Evolutionary conservation across 495 filamentous ascomycete genomes (phyloP).

Genomic region (Apodospora peruviana): DNA sequence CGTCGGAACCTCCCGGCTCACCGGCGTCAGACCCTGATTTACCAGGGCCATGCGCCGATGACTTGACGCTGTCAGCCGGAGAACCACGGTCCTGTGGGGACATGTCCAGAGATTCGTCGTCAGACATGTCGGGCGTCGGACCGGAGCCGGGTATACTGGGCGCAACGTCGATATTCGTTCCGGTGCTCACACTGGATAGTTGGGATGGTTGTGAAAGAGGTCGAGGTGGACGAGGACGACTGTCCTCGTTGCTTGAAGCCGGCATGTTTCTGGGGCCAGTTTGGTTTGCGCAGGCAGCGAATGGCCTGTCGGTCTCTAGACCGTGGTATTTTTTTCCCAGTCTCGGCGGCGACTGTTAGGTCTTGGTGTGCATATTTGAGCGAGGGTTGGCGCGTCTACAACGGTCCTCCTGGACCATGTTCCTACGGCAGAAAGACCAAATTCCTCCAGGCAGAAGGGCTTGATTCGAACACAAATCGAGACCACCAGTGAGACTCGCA

Average conservation of each 20-base stretch:
- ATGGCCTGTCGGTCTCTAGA: background rate
- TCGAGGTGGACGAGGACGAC: constrained; percentile 14
- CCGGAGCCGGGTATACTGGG: constrained; percentile 8
- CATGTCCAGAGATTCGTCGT: constrained; percentile 28
- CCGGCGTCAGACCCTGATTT: constrained; percentile 24
- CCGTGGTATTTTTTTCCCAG: background rate
- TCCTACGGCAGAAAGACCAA: background rate
- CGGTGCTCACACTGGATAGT: constrained; percentile 14
- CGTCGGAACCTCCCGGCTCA: constrained; percentile 11
- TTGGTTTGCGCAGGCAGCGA: background rate
- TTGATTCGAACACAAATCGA: constrained; percentile 1
- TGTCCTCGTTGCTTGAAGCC: constrained; percentile 8
- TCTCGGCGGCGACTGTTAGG: constrained; percentile 5
- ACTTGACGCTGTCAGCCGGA: constrained; percentile 24
- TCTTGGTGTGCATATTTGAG: constrained; percentile 1
- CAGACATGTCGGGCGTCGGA: constrained; percentile 27
- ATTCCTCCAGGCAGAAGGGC: constrained; percentile 2
- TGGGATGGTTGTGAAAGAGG: constrained; percentile 19
- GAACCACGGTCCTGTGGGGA: constrained; percentile 27
- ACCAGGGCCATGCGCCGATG: constrained; percentile 10
- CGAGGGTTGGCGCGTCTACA: constrained; percentile 1
- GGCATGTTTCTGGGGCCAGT: constrained; percentile 9
- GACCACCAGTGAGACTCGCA: background rate
- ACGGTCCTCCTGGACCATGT: background rate
- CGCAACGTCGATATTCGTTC: constrained; percentile 11